phyloP scores from a whole-genome alignment of 2,329 filamentous ascomycete genomes.

The Madurella fahalii region DNA sequence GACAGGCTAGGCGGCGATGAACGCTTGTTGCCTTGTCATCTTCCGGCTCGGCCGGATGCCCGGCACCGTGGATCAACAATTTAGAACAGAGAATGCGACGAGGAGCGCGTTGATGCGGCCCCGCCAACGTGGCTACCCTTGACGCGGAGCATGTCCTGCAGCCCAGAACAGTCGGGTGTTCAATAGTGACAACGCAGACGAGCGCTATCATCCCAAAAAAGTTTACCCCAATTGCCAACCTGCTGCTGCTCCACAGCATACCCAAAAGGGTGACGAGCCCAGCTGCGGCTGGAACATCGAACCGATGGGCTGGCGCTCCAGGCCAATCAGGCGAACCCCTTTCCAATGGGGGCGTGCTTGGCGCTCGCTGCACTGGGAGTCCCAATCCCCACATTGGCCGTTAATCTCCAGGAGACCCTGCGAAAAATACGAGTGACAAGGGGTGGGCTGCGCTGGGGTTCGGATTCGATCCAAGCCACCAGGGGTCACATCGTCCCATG shows the following conservation, averaged over 20 bases:
- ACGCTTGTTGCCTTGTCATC: too few species aligned
- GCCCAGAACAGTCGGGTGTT: constrained; percentile 10
- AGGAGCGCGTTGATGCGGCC: not conserved
- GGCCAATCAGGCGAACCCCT: constrained; percentile 2
- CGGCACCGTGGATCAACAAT: not conserved
- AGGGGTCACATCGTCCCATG: constrained; percentile 13
- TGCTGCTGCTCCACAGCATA: not conserved
- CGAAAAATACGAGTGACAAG: constrained; percentile 13
- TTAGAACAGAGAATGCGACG: not conserved
- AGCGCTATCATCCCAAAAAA: constrained; percentile 1
- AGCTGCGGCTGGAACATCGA: constrained; percentile 9
- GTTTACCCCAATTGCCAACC: not conserved
- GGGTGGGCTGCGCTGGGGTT: not conserved
- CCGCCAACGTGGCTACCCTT: constrained; percentile 11
- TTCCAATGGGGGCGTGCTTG: not conserved
- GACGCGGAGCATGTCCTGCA: not conserved
- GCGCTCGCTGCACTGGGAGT: not conserved
- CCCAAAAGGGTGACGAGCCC: not conserved
- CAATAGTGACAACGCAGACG: constrained; percentile 13
- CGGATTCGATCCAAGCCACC: not conserved
- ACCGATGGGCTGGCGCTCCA: constrained; percentile 1
- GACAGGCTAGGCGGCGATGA: too few species aligned
- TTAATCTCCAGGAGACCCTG: constrained; percentile 1
- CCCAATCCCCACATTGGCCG: too few species aligned
- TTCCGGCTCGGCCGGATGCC: not conserved